A percentile compares a stretch with the other conserved stretches of the same genome.
Conservation (phyloP, 805 yeast species). For the Lipomyces sp. region DNA sequence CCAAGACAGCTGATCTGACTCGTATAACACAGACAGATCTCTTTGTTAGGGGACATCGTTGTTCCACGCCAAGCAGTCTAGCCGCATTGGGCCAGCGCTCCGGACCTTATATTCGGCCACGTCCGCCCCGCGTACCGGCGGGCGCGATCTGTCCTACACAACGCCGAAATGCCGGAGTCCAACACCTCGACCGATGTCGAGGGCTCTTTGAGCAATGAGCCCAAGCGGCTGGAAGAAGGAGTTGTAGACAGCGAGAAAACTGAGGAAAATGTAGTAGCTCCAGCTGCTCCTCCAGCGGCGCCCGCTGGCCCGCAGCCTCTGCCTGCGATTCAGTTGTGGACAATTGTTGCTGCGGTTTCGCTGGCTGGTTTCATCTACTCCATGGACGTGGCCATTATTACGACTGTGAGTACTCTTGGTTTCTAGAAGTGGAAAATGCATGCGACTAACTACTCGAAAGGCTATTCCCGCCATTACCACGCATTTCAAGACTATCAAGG, state of each 20-base stretch:
- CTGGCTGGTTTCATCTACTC: background rate
- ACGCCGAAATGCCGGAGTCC: no score
- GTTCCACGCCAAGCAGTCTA: no score
- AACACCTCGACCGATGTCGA: no score
- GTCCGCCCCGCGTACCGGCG: no score
- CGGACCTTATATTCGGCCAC: no score
- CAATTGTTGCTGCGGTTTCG: background rate
- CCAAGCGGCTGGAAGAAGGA: background rate
- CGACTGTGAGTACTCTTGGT: background rate
- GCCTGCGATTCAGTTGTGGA: background rate
- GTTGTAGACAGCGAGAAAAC: background rate
- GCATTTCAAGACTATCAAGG: slow-evolving; percentile 9
- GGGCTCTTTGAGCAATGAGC: background rate
- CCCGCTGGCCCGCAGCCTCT: background rate
- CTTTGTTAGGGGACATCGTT: no score
- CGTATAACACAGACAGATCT: no score
- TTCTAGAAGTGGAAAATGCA: background rate
- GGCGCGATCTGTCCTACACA: no score
- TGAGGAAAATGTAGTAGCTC: background rate
- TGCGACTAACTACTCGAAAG: background rate
- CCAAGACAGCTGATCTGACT: no score
- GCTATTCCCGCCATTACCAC: slow-evolving; percentile 18
- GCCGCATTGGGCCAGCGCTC: no score
- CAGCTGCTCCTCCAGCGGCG: background rate
- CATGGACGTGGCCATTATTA: background rate